Percentiles rank a stretch among this genome's conserved stretches.
Conservation (phyloP, 2,329 filamentous ascomycete species). For the Fonsecaea monophora region DNA sequence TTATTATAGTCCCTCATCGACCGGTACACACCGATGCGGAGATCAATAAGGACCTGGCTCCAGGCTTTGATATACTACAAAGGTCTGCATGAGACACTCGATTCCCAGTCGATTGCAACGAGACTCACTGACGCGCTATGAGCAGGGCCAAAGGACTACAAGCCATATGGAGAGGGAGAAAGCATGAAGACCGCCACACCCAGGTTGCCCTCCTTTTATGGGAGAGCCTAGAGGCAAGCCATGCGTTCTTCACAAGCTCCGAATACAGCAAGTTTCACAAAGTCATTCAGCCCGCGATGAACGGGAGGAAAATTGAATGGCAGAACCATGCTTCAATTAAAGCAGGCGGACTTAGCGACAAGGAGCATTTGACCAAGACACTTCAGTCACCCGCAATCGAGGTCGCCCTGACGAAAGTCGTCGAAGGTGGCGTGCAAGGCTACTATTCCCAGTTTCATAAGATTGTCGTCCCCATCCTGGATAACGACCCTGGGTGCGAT, state of each 20-base stretch:
- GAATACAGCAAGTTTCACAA: conserved; percentile 26
- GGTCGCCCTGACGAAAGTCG: conserved; percentile 30
- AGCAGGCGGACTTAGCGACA: conserved; percentile 16
- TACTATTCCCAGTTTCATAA: conserved; percentile 28
- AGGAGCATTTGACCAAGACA: conserved; percentile 14
- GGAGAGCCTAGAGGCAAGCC: conserved; percentile 24
- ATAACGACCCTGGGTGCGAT: conserved; percentile 24
- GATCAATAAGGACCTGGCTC: conserved; percentile 27
- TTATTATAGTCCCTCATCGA: conserved; percentile 29
- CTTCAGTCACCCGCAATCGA: conserved; percentile 25
- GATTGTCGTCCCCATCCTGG: conserved; percentile 24
- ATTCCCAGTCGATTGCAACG: neutral
- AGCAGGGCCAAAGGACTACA: conserved; percentile 24
- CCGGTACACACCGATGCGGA: conserved; percentile 27
- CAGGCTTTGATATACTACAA: conserved; percentile 23
- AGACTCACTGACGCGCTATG: conserved; percentile 4
- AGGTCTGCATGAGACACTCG: conserved; percentile 7
- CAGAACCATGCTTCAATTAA: conserved; percentile 25
- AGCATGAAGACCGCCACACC: conserved; percentile 30
- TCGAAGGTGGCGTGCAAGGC: conserved; percentile 25
- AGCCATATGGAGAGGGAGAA: conserved; percentile 25
- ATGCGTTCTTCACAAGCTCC: conserved; percentile 27
- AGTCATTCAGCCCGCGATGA: conserved; percentile 28
- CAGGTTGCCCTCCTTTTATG: conserved; percentile 24
- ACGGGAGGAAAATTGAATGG: conserved; percentile 26